Percentiles rank a stretch among this genome's conserved stretches.
These are phyloP conservation scores for Fusarium xylarioides DNA, from an alignment of 2,329 filamentous ascomycete genomes.

Conservation along the genomic window DNA sequence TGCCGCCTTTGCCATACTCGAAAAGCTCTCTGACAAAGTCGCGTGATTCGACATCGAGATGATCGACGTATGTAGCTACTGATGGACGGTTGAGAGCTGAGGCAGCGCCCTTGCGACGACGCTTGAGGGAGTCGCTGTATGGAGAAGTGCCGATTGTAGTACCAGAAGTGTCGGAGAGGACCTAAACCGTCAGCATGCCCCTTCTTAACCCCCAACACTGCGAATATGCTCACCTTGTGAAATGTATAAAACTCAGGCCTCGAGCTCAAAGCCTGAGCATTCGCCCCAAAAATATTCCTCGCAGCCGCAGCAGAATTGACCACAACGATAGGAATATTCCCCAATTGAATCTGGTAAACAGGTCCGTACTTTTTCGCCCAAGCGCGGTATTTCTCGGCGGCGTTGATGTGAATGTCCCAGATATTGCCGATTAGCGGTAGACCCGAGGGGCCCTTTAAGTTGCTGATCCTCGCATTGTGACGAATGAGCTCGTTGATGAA, in stretches of 20 bases:
- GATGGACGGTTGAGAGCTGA: conserved; percentile 72
- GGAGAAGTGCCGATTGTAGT: conserved; percentile 75
- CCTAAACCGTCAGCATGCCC: conserved; percentile 46
- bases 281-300: conserved; percentile 60
- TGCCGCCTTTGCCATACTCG: conserved; percentile 64
- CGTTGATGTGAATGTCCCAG: conserved; percentile 62
- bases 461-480: conserved; percentile 53
- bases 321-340: conserved; percentile 65
- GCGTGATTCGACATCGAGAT: conserved; percentile 69
- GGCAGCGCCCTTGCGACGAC: conserved; percentile 70
- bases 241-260: conserved; percentile 68
- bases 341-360: conserved; percentile 67
- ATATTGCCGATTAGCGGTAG: conserved; percentile 65
- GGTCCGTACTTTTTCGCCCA: conserved; percentile 59
- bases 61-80: conserved; percentile 68
- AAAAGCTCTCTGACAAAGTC: conserved; percentile 70
- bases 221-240: conserved; percentile 56
- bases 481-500: conserved; percentile 60
- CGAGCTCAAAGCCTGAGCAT: conserved; percentile 63
- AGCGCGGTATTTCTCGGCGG: conserved; percentile 64
- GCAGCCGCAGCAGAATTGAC: conserved; percentile 64
- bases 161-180: conserved; percentile 70
- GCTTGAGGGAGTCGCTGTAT: conserved; percentile 71
- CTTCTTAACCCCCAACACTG: accelerated
- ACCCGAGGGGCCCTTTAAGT: conserved; percentile 59